Conservation (phyloP, 78 protist species). For the Salpingoeca rosetta region DNA sequence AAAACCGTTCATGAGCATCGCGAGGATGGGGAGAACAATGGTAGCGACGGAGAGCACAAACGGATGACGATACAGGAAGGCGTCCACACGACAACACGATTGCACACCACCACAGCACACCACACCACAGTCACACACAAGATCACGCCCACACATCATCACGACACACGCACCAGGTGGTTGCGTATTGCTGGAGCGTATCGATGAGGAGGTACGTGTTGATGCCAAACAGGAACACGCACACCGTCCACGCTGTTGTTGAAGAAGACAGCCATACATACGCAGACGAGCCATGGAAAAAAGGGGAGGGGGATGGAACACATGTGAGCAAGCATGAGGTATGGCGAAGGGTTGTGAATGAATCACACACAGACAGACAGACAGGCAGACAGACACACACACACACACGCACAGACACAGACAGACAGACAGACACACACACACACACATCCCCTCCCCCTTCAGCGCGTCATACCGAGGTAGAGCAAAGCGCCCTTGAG, state of each 20-base stretch:
- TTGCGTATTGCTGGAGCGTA: no score
- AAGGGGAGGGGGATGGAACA: no score
- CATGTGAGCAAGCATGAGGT: no score
- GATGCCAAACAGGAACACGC: neutral
- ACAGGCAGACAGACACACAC: neutral
- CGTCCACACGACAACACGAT: neutral
- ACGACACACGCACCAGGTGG: no score
- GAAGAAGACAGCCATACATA: no score
- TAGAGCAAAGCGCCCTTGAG: neutral
- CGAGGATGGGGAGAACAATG: neutral
- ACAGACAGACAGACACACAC: neutral
- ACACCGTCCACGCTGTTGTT: neutral
- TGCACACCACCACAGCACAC: neutral
- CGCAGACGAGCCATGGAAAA: no score
- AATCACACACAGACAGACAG: neutral
- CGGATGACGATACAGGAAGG: neutral
- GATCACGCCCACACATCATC: neutral
- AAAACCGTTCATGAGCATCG: no score
- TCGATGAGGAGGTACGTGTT: conserved; percentile 12
- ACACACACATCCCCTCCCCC: neutral
- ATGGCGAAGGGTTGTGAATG: neutral
- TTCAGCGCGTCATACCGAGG: no score
- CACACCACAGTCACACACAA: neutral
- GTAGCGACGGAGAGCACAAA: neutral
- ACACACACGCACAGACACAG: neutral